These are phyloP conservation scores for Yamadazyma kanchanaburiensis DNA, from an alignment of 1,139 yeast genomes.

Conservation along the genomic window DNA sequence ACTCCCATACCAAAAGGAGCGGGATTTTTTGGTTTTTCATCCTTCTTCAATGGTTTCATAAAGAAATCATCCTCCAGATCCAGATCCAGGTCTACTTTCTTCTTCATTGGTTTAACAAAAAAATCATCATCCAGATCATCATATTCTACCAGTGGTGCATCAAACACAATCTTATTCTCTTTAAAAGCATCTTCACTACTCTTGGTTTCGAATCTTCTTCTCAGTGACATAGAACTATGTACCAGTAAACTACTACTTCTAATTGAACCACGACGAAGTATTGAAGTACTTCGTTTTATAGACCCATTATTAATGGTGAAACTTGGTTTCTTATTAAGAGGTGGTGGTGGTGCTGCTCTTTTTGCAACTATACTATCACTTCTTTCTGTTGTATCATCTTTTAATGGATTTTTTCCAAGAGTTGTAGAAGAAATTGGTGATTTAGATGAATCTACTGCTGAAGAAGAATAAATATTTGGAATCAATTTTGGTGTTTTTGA, in stretches of 20 bases:
- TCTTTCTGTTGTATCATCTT: constrained; percentile 19
- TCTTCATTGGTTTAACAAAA: constrained; percentile 53
- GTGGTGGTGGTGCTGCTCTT: constrained; percentile 77
- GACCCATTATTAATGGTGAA: constrained; percentile 7
- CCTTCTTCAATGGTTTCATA: constrained; percentile 21
- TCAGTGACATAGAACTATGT: constrained; percentile 11
- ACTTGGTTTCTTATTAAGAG: constrained; percentile 21
- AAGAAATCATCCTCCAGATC: constrained; percentile 28
- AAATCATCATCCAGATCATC: constrained; percentile 51
- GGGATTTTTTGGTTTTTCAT: background rate
- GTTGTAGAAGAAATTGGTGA: constrained; percentile 44
- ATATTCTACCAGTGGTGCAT: constrained; percentile 55
- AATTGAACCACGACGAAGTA: constrained; percentile 4
- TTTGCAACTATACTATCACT: constrained; percentile 50
- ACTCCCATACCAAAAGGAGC: constrained; percentile 42
- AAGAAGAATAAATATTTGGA: constrained; percentile 42
- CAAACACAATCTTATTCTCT: constrained; percentile 67
- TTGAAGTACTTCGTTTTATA: constrained; percentile 9
- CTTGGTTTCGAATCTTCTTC: constrained; percentile 16
- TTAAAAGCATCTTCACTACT: constrained; percentile 48
- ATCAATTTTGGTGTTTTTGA: constrained; percentile 40
- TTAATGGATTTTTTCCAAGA: constrained; percentile 25
- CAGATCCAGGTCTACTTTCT: constrained; percentile 15
- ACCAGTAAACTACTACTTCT: constrained; percentile 8
- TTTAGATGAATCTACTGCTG: constrained; percentile 28